Percentiles rank a stretch among this genome's conserved stretches.
phyloP scores from a whole-genome alignment of 768 basidiomycete species.

The Trametes villosa region DNA sequence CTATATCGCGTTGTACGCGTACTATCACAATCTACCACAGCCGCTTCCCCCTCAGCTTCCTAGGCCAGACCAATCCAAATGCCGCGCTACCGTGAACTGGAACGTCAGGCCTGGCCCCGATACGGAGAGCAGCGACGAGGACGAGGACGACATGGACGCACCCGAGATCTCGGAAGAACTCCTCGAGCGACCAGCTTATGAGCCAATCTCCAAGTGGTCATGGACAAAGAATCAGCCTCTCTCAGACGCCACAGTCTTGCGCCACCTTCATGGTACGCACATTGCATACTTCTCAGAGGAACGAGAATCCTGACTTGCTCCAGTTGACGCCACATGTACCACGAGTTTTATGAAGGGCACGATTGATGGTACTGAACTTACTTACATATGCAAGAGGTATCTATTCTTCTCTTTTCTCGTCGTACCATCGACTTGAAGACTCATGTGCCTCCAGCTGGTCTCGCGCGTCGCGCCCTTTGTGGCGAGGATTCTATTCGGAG shows the following conservation, averaged over 20 bases:
- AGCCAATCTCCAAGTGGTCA: background rate
- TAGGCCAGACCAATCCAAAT: background rate
- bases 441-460: slow-evolving; percentile 23
- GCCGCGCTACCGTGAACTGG: background rate
- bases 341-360: slow-evolving; percentile 12
- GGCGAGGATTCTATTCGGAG: slow-evolving; percentile 48
- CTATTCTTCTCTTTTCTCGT: background rate
- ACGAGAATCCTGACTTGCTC: too few relatives aligned
- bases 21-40: background rate
- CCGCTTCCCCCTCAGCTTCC: background rate
- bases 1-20: background rate
- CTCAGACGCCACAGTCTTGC: background rate
- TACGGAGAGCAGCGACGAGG: background rate
- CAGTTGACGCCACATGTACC: background rate
- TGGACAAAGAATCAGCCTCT: background rate
- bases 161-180: background rate
- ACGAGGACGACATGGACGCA: background rate
- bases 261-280: background rate
- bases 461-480: slow-evolving; percentile 8
- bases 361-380: slow-evolving; percentile 7
- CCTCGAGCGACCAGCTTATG: background rate
- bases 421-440: background rate
- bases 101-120: background rate
- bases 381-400: slow-evolving; percentile 24
- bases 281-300: too few relatives aligned